phyloP scores from a whole-genome alignment of 192 early-diverging fungal genomes.

The Paraglomus occultum region DNA sequence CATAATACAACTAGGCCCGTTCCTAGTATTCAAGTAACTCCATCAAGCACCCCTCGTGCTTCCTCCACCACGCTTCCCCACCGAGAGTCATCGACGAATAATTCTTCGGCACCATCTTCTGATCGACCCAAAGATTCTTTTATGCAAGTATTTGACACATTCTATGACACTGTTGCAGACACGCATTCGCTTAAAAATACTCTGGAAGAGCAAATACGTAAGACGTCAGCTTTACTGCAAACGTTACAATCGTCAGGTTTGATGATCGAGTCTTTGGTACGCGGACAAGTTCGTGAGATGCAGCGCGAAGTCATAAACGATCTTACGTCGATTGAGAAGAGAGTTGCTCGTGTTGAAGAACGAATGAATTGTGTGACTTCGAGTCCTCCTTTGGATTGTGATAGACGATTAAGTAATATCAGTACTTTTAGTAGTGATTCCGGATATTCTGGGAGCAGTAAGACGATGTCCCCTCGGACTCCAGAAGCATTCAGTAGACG shows the following conservation, averaged over 20 bases:
- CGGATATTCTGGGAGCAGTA: conserved; percentile 1
- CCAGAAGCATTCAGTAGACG: not conserved
- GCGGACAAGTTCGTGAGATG: conserved; percentile 70
- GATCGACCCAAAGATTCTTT: conserved; percentile 43
- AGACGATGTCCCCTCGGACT: conserved; percentile 4
- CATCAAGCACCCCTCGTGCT: not conserved
- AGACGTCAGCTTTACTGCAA: conserved; percentile 66
- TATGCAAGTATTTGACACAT: conserved; percentile 51
- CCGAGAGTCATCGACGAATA: too few species aligned
- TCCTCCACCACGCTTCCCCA: too few species aligned
- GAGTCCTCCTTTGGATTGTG: conserved; percentile 17
- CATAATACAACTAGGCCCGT: not conserved
- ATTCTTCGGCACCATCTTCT: too few species aligned
- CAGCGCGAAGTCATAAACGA: conserved; percentile 56
- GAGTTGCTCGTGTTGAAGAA: conserved; percentile 12
- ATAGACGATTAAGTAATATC: conserved; percentile 25
- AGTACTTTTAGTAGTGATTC: conserved; percentile 20
- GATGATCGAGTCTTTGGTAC: conserved; percentile 80
- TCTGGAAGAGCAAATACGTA: conserved; percentile 75
- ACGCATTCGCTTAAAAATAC: conserved; percentile 58
- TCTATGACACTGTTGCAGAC: conserved; percentile 61
- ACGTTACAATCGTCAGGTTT: conserved; percentile 69
- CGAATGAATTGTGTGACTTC: conserved; percentile 2
- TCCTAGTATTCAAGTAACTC: not conserved
- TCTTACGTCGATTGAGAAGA: conserved; percentile 21